Evolutionary conservation across 768 basidiomycete genomes (phyloP), one percentile per base, ranked within the genome.

Genomic region (Gelatoporia subvermispora): DNA sequence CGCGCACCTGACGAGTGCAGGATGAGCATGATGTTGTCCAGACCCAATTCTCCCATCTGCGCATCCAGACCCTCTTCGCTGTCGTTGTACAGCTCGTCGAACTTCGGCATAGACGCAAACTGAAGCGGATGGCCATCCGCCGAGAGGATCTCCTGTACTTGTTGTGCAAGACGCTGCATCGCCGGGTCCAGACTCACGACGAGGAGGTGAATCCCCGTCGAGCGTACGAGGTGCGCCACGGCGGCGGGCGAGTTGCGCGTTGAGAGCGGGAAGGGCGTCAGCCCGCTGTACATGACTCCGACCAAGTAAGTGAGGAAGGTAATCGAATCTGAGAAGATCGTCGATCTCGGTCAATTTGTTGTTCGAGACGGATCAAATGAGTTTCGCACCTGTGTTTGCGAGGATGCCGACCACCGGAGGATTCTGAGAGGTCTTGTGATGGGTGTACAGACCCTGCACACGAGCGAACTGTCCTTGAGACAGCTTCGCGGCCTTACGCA

Each of bases 211-310:
- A 54, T 52, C 2, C 52, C 49, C 8, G 55, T 63, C 40, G 52
- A 47, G 16, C 41, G 36, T 9, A 72, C 52, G 4, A 74, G 59
- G 53, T 72, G 68, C 1, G 60, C 63, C 8, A 74, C 54, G 1
- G 68, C 71, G 16, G 51, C 53, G 28, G 28, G 13, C 28, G 72
- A 68, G 52, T 69, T 69, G 3, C 67, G 58, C 2, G 58, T 53
- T 3, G 68, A 66, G 38, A 70, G 58, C 1, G 69, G 68, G 52
- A 72, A 72, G 0, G 61, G 54, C 24, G 43, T 50, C 39, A 45
- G 39, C 9, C 56, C 60, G 9, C 56, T 52, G 11, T 56, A 47
- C 16, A 61, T 43, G 15, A 60, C 38, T 13, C 62, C 58, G 24
- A 58, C 17, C 8, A 54, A 38, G 20, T 43, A 45, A 13, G 48